Conservation (phyloP, 2,329 filamentous ascomycete genomes). For the Westerdykella aurantiaca region DNA sequence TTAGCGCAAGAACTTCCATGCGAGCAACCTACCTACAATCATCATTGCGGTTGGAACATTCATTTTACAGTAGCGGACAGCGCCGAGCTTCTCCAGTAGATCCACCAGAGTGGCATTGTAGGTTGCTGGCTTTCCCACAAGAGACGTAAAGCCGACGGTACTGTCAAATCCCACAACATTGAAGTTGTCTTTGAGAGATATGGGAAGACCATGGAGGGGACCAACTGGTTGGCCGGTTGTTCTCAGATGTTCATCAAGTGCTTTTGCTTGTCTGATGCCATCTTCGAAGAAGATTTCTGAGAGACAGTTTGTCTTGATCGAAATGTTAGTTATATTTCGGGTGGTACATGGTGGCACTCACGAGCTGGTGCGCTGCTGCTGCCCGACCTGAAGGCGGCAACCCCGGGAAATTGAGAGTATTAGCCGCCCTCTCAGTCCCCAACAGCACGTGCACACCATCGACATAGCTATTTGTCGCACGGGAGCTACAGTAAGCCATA, state of each 20-base stretch:
- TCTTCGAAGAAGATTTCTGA: conserved; percentile 53
- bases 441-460: too few relatives aligned
- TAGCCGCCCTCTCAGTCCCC: too few relatives aligned
- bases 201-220: conserved; percentile 61
- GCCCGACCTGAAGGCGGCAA: too few relatives aligned
- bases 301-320: conserved; percentile 52
- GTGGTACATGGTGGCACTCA: conserved; percentile 16
- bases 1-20: conserved; percentile 3
- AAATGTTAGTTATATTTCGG: background rate
- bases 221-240: conserved; percentile 48
- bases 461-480: too few relatives aligned
- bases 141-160: conserved; percentile 58
- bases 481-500: too few relatives aligned
- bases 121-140: conserved; percentile 54
- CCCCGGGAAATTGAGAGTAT: too few relatives aligned
- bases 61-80: conserved; percentile 64
- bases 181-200: conserved; percentile 68
- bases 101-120: conserved; percentile 54
- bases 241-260: conserved; percentile 48
- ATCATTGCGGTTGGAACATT: conserved; percentile 66
- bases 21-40: conserved; percentile 40
- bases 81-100: conserved; percentile 55
- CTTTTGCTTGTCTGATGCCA: conserved; percentile 47
- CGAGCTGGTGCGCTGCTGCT: conserved; percentile 54
- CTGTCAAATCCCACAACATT: conserved; percentile 56